Evolutionary conservation across 768 basidiomycete genomes (phyloP), one percentile per base, ranked within the genome.

Genomic region (Fistulinella prunicolor): DNA sequence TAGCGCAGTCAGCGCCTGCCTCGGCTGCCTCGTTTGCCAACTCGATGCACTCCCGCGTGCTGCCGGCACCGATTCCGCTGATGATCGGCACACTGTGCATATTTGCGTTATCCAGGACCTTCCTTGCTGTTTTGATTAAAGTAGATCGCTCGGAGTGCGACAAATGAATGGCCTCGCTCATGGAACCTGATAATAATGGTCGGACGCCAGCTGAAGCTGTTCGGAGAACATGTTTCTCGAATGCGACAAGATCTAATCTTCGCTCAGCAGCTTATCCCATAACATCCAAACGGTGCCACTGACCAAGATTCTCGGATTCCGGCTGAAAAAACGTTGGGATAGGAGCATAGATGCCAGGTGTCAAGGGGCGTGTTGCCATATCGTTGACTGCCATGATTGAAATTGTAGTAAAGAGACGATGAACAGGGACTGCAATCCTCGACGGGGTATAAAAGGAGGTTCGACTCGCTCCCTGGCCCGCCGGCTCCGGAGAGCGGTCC

Each of bases 1-100:
- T 91, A 30, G 77, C 80, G 57, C 81, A 87, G 66, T 95, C 91
- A 6, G 94, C 93, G 22, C 94, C 94, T 20, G 87, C 86, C 17
- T 73, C 75, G 12, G 89, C 91, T 16, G 92, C 92, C 63, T 88
- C 83, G 30, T 78, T 77, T 50, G 80, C 79, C 19, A 94, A 71
- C 47, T 83, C 74, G 39, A 95, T 73, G 26, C 90, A 90, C 64
- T 89, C 91, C 43, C 86, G 78, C 9, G 91, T 93, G 67, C 88
- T 89, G 30, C 83, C 83, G 10, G 82, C 82, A 8, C 92, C 90
- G 16, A 90, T 91, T 37, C 93, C 94, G 45, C 80, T 84, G 57
- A 94, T 82, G 42, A 92, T 73, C 17, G 91, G 89, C 12, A 84
- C 67, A 32, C 76, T 55, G 12, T 54, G 42, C 20, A 89, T 68